Evolutionary conservation across 2,329 filamentous ascomycete genomes (phyloP).

Genomic region (Akanthomyces lecanii): DNA sequence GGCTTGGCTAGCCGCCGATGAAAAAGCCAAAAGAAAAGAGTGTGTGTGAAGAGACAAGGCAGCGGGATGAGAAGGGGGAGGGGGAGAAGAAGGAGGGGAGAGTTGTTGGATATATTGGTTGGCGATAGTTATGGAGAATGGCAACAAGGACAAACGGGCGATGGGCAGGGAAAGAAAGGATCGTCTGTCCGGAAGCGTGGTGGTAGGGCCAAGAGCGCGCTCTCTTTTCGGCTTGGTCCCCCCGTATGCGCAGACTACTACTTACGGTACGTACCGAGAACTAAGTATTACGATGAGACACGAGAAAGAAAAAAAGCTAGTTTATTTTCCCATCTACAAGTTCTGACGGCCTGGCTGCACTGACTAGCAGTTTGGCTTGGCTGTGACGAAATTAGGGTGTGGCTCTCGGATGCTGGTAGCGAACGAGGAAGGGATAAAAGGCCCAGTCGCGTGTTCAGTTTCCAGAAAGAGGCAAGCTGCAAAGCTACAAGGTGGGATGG

Average conservation of each 20-base stretch:
- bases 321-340: no score
- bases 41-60: neutral
- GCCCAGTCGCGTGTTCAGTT: conserved; percentile 14
- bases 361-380: neutral
- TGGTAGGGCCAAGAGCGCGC: neutral
- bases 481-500: no score
- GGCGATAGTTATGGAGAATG: neutral
- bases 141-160: neutral
- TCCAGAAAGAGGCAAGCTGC: conserved; percentile 5
- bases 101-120: neutral
- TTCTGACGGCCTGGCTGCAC: no score
- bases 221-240: neutral
- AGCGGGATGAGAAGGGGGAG: neutral
- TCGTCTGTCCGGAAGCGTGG: neutral
- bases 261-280: neutral
- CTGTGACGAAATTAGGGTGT: conserved; percentile 9
- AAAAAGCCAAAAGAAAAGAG: neutral
- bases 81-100: neutral
- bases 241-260: neutral
- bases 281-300: neutral
- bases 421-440: neutral
- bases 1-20: neutral
- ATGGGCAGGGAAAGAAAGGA: neutral
- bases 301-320: neutral
- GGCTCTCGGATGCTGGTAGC: neutral